Percentiles rank a stretch among this genome's conserved stretches.
These are phyloP conservation scores for Suillus plorans DNA, from an alignment of 768 basidiomycete species.

Conservation along the genomic window DNA sequence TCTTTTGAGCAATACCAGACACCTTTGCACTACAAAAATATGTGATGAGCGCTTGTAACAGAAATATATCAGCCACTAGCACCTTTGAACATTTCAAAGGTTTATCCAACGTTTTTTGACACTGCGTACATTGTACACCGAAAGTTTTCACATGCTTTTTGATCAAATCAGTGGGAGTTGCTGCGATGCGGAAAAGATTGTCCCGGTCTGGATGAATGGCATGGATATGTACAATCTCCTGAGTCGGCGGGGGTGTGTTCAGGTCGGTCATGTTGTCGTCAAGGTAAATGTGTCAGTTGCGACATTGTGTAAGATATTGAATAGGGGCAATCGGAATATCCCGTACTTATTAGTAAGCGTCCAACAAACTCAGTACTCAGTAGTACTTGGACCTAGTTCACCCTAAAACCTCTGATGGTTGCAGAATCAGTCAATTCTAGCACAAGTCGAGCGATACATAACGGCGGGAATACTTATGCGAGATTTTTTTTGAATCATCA, in stretches of 20 bases:
- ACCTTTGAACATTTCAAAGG: slow-evolving; percentile 16
- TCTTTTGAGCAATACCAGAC: slow-evolving; percentile 22
- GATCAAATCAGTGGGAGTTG: slow-evolving; percentile 12
- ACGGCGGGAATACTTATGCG: not conserved
- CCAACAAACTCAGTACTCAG: too few species aligned
- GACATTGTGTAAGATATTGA: too few species aligned
- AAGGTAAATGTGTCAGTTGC: not conserved
- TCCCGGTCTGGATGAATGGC: slow-evolving; percentile 14
- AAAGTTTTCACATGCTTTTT: slow-evolving; percentile 9
- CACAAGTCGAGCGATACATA: not conserved
- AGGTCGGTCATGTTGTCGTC: not conserved
- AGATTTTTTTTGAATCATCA: not conserved
- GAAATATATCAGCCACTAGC: not conserved
- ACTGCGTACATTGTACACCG: slow-evolving; percentile 16
- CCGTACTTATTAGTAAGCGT: not conserved
- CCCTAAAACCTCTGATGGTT: not conserved
- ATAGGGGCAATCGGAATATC: not conserved
- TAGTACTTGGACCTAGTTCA: too few species aligned
- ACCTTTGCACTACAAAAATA: slow-evolving; percentile 15
- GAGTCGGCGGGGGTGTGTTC: not conserved
- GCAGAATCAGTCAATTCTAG: not conserved
- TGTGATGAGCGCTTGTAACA: not conserved
- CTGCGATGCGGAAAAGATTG: slow-evolving; percentile 8
- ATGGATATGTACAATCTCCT: slow-evolving; percentile 7
- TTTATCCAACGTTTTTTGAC: slow-evolving; percentile 9